Percentiles rank a stretch among this genome's conserved stretches.
Conservation (phyloP, 441 rosid genomes). For the Raphanus hybrid region DNA sequence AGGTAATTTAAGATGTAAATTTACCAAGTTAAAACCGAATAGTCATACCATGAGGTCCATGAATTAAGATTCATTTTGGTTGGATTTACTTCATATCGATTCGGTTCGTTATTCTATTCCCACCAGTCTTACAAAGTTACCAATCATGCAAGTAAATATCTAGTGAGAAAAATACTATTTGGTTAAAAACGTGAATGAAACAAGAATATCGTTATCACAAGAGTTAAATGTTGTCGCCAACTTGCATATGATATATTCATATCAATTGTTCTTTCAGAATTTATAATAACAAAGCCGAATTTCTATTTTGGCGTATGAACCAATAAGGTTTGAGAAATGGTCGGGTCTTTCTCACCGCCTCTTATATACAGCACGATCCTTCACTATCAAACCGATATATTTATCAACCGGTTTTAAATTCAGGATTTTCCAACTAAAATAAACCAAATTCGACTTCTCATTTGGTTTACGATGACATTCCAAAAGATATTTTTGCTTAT, state of each 20-base stretch:
- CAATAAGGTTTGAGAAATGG: constrained; percentile 35
- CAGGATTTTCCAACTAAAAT: not conserved
- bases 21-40: not conserved
- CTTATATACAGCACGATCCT: constrained; percentile 1
- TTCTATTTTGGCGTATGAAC: constrained; percentile 23
- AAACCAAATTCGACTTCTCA: not conserved
- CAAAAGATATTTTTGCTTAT: not conserved
- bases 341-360: constrained; percentile 40
- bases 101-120: not conserved
- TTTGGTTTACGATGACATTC: constrained; percentile 5
- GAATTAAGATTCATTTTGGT: not conserved
- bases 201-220: constrained; percentile 39
- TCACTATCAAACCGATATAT: constrained; percentile 32
- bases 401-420: constrained; percentile 11
- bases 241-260: constrained; percentile 34
- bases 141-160: not conserved
- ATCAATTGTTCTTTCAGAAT: constrained; percentile 36
- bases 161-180: constrained; percentile 2
- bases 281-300: constrained; percentile 21
- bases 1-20: not conserved
- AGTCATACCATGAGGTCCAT: not conserved
- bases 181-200: constrained; percentile 11
- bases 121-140: not conserved
- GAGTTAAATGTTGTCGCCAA: constrained; percentile 39
- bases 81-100: not conserved